These are phyloP conservation scores for Globisporangium paroecandrum DNA, from an alignment of 352 stramenopile species.

Conservation along the genomic window DNA sequence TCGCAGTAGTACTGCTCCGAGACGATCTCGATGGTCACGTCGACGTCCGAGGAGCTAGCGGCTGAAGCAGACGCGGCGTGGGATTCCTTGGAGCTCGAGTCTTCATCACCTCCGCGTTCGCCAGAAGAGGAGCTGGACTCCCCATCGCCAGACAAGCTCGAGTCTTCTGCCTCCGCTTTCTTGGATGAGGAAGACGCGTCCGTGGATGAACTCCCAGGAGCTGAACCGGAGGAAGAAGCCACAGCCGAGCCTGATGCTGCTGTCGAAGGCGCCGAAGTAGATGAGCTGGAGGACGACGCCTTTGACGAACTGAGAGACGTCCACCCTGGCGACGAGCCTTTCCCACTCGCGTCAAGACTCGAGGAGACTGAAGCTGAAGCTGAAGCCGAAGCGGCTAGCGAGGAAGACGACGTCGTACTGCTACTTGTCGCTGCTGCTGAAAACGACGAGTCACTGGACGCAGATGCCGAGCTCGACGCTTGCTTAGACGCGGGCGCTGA, in stretches of 20 bases:
- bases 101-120: background rate
- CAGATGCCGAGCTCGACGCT: background rate
- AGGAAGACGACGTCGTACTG: background rate
- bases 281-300: background rate
- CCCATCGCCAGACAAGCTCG: background rate
- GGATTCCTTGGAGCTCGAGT: background rate
- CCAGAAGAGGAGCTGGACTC: background rate
- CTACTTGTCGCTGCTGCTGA: too few relatives aligned
- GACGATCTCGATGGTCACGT: slow-evolving; percentile 14
- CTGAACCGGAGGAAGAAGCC: background rate
- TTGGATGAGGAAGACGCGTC: background rate
- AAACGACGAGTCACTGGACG: background rate
- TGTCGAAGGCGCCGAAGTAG: too few relatives aligned
- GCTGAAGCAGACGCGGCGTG: background rate
- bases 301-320: background rate
- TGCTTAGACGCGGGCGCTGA: background rate
- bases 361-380: background rate
- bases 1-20: slow-evolving; percentile 24
- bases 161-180: background rate
- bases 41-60: background rate
- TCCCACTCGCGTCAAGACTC: background rate
- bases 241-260: background rate
- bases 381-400: background rate
- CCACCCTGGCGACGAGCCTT: background rate
- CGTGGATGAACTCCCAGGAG: background rate